These are phyloP conservation scores for Aquilaria yunnanensis DNA, from an alignment of 345 rosid species.

Conservation along the genomic window DNA sequence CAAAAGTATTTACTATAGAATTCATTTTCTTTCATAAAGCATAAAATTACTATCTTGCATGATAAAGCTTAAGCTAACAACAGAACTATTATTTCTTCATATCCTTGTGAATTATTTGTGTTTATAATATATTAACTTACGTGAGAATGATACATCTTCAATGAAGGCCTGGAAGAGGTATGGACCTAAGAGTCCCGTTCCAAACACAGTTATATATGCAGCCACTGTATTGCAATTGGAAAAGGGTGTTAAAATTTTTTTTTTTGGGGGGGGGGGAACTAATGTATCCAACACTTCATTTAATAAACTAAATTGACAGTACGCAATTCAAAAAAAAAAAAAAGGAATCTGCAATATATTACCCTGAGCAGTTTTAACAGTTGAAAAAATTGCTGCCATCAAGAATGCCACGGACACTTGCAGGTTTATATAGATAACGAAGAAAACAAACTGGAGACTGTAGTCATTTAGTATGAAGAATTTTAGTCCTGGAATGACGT, in stretches of 20 bases:
- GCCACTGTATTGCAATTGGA: constrained; percentile 35
- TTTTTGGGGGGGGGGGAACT: background rate
- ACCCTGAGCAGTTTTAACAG: constrained; percentile 82
- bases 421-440: constrained; percentile 58
- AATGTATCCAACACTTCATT: too few species aligned
- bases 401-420: constrained; percentile 74
- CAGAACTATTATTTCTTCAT: too few species aligned
- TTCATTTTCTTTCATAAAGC: too few species aligned
- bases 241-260: constrained; percentile 7
- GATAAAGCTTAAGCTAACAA: too few species aligned
- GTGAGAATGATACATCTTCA: constrained; percentile 53
- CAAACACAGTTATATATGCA: constrained; percentile 55
- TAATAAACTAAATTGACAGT: too few species aligned
- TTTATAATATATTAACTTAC: constrained; percentile 33
- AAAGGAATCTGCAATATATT: too few species aligned
- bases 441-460: constrained; percentile 54
- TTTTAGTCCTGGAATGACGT: constrained; percentile 49
- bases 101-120: background rate
- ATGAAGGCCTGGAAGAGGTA: constrained; percentile 56
- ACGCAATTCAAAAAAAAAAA: too few species aligned
- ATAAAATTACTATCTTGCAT: too few species aligned
- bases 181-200: constrained; percentile 65
- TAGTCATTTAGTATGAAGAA: constrained; percentile 65
- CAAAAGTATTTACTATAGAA: too few species aligned
- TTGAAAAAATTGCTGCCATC: constrained; percentile 51